Conservation (phyloP, 1,139 yeast species). For the Saccharomyces hybrid region DNA sequence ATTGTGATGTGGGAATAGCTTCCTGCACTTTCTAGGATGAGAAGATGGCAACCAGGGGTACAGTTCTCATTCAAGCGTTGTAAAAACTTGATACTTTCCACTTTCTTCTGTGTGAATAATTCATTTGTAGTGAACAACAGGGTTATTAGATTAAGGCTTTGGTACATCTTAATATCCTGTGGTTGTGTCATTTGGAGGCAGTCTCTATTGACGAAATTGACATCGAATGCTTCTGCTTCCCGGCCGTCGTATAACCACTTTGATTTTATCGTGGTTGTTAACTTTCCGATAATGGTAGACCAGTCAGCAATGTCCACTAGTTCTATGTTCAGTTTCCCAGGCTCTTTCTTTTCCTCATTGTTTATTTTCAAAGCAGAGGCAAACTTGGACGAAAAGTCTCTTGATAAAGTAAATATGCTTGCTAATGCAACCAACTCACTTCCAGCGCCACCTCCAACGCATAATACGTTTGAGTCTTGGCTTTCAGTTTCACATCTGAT, state of each 20-base stretch:
- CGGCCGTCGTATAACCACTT: slow-evolving; percentile 44
- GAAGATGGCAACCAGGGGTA: slow-evolving; percentile 46
- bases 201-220: slow-evolving; percentile 46
- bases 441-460: slow-evolving; percentile 87
- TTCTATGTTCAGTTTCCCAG: slow-evolving; percentile 40
- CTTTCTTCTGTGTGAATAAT: slow-evolving; percentile 60
- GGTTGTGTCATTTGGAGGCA: slow-evolving; percentile 33
- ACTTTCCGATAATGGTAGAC: slow-evolving; percentile 44
- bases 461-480: slow-evolving; percentile 38
- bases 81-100: slow-evolving; percentile 53
- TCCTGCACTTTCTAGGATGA: slow-evolving; percentile 84
- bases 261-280: slow-evolving; percentile 38
- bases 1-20: slow-evolving; percentile 74
- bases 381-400: slow-evolving; percentile 32
- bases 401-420: slow-evolving; percentile 43
- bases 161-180: slow-evolving; percentile 17
- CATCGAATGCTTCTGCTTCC: slow-evolving; percentile 30
- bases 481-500: slow-evolving; percentile 22
- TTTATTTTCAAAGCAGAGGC: slow-evolving; percentile 14
- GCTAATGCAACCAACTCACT: slow-evolving; percentile 71
- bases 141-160: slow-evolving; percentile 45
- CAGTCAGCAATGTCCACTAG: slow-evolving; percentile 77
- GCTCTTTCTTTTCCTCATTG: slow-evolving; percentile 17
- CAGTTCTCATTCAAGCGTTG: slow-evolving; percentile 45
- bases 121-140: slow-evolving; percentile 82